Evolutionary conservation across 345 rosid genomes (phyloP).

Genomic region (Rhizophora mangle): DNA sequence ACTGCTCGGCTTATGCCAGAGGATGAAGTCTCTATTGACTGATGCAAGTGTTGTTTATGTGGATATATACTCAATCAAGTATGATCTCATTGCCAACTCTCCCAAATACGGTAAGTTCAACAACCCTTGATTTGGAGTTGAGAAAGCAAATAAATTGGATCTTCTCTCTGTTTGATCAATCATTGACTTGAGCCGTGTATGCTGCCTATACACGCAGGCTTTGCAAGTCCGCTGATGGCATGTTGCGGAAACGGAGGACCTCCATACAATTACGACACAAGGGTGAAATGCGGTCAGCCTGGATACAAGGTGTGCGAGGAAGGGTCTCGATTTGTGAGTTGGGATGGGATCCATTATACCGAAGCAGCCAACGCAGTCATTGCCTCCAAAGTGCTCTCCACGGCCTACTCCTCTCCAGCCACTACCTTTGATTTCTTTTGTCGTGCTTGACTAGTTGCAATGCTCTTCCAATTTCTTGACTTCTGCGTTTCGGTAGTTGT

Average conservation of each 20-base stretch:
- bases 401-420: slow-evolving; percentile 52
- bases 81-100: slow-evolving; percentile 65
- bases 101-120: slow-evolving; percentile 42
- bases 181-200: neutral
- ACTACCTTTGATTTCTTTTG: slow-evolving; percentile 58
- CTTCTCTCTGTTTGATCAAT: neutral
- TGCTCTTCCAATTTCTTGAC: no score
- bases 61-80: slow-evolving; percentile 68
- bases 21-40: slow-evolving; percentile 45
- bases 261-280: slow-evolving; percentile 69
- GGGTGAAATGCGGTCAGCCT: slow-evolving; percentile 58
- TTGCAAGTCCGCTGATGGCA: slow-evolving; percentile 66
- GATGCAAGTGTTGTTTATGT: slow-evolving; percentile 59
- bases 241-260: slow-evolving; percentile 89
- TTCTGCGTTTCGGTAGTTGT: no score
- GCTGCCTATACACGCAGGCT: slow-evolving; percentile 35
- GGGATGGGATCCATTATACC: slow-evolving; percentile 84
- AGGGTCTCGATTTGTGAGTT: slow-evolving; percentile 49
- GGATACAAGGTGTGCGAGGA: slow-evolving; percentile 44
- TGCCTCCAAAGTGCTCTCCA: slow-evolving; percentile 59
- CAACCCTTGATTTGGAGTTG: neutral
- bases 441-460: slow-evolving; percentile 2
- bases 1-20: slow-evolving; percentile 40
- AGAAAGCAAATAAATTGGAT: neutral
- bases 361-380: slow-evolving; percentile 66